Evolutionary conservation across 164 flowering plant genomes (phyloP).

Genomic region (Aristolochia californica): DNA sequence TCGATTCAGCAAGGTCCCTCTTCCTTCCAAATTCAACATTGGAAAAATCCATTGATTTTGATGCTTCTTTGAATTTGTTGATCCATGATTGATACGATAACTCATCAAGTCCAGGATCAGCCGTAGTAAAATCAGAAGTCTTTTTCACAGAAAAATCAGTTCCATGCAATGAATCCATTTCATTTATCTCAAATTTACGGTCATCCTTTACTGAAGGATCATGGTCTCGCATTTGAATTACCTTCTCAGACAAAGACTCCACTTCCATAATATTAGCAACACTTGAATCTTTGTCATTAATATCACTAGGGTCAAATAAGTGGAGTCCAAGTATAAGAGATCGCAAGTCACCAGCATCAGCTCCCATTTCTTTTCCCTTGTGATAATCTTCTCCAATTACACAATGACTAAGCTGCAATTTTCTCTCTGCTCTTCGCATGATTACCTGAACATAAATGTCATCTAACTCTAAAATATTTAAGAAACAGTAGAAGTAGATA

Average conservation of each 20-base stretch:
- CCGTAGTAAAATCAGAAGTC: conserved; percentile 13
- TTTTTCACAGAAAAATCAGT: conserved; percentile 16
- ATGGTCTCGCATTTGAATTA: conserved; percentile 41
- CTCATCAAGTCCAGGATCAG: conserved; percentile 64
- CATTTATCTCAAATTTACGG: conserved; percentile 42
- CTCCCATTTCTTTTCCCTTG: conserved; percentile 28
- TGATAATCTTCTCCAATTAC: conserved; percentile 43
- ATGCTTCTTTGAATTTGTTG: conserved; percentile 58
- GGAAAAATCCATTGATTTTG: conserved; percentile 23
- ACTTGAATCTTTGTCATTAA: conserved; percentile 23
- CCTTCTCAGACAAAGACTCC: conserved; percentile 48
- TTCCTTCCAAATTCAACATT: conserved; percentile 23
- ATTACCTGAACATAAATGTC: conserved; percentile 42
- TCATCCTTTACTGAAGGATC: conserved; percentile 28
- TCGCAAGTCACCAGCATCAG: conserved; percentile 51
- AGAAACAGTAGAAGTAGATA: background rate
- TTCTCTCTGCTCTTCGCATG: conserved; percentile 73
- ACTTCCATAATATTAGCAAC: conserved; percentile 33
- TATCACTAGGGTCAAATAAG: conserved; percentile 51
- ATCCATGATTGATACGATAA: conserved; percentile 79
- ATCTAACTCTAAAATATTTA: background rate
- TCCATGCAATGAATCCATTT: conserved; percentile 23
- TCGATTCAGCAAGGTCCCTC: conserved; percentile 39
- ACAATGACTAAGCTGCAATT: conserved; percentile 69
- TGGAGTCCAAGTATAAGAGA: conserved; percentile 73